Evolutionary conservation across 768 basidiomycete species (phyloP).

Genomic region (Hygrocybe punicea): DNA sequence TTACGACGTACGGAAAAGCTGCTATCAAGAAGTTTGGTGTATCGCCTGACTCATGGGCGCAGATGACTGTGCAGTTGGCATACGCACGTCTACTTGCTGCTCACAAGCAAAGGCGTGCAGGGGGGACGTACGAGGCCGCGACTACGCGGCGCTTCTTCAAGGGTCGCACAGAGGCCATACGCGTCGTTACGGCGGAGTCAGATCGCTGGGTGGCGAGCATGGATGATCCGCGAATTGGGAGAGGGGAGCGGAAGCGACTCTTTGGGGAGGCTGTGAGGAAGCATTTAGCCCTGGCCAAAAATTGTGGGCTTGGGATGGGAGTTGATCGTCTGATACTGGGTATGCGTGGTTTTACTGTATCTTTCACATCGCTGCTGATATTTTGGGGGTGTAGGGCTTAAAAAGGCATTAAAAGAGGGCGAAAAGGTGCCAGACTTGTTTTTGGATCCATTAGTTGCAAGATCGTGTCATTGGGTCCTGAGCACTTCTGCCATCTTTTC

Average conservation of each 20-base stretch:
- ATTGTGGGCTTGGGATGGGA: constrained; percentile 65
- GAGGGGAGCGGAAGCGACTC: constrained; percentile 46
- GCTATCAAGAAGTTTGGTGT: constrained; percentile 82
- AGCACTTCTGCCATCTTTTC: constrained; percentile 89
- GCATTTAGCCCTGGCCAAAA: constrained; percentile 64
- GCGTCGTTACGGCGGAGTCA: constrained; percentile 73
- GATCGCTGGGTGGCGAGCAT: constrained; percentile 77
- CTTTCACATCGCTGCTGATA: not conserved
- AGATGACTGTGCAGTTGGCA: constrained; percentile 88
- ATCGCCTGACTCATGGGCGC: constrained; percentile 94
- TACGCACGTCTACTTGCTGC: constrained; percentile 65
- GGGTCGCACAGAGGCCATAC: constrained; percentile 91
- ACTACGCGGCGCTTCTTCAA: constrained; percentile 85
- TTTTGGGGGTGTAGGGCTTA: constrained; percentile 51
- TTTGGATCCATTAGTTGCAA: constrained; percentile 66
- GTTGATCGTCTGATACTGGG: constrained; percentile 88
- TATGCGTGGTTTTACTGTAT: constrained; percentile 26
- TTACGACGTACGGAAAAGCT: constrained; percentile 79
- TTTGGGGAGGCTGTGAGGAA: constrained; percentile 60
- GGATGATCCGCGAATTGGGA: constrained; percentile 47
- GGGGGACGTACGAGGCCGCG: constrained; percentile 92
- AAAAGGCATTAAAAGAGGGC: constrained; percentile 57
- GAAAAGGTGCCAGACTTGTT: constrained; percentile 70
- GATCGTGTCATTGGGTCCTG: constrained; percentile 79
- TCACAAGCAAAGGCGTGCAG: constrained; percentile 38